Evolutionary conservation across 257 asterid species (phyloP).

Genomic region (Nicotiana attenuata): DNA sequence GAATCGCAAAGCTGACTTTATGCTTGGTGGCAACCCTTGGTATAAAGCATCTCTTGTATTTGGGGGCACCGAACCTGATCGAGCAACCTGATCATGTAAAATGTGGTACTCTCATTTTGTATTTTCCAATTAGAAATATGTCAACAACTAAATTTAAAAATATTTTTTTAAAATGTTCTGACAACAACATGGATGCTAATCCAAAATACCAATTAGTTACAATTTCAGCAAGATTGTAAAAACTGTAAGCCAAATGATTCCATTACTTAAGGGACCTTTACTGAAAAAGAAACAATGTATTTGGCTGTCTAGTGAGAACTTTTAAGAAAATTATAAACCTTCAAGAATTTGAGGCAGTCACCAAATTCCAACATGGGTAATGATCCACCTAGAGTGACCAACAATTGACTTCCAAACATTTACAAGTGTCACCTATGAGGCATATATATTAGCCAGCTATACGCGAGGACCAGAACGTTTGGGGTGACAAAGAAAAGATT

Average conservation of each 20-base stretch:
- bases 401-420: background rate
- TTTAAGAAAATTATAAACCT: background rate
- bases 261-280: background rate
- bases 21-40: constrained; percentile 76
- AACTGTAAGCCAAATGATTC: background rate
- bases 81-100: constrained; percentile 55
- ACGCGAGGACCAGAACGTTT: background rate
- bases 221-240: background rate
- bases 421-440: background rate
- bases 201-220: background rate
- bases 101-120: background rate
- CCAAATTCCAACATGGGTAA: background rate
- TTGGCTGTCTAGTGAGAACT: background rate
- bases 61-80: constrained; percentile 82
- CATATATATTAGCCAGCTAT: background rate
- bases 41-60: constrained; percentile 82
- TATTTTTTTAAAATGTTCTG: background rate
- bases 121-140: background rate
- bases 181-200: background rate
- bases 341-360: too few relatives aligned
- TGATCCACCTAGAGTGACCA: background rate
- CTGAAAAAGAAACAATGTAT: background rate
- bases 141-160: background rate
- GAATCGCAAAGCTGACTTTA: constrained; percentile 68
- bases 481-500: background rate